These are phyloP conservation scores for Fragosphaeria purpurea DNA, from an alignment of 2,329 filamentous ascomycete species.

Conservation along the genomic window DNA sequence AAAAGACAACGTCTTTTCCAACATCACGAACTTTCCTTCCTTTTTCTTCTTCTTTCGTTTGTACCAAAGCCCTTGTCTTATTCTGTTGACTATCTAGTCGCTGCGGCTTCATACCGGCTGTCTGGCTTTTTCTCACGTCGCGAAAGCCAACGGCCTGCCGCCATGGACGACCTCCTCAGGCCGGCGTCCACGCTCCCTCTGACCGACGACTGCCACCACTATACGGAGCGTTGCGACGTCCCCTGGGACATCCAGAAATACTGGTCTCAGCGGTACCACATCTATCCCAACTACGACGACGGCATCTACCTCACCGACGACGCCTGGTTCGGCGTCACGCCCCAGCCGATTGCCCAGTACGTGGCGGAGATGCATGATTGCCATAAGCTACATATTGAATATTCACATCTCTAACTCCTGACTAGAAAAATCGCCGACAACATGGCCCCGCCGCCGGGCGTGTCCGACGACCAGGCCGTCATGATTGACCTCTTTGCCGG, in stretches of 20 bases:
- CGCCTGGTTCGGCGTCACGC: slow-evolving; percentile 95
- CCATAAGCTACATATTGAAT: no score
- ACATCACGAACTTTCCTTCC: no score
- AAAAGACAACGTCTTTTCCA: no score
- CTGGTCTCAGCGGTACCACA: slow-evolving; percentile 77
- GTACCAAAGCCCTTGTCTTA: no score
- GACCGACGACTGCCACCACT: slow-evolving; percentile 64
- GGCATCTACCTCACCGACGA: slow-evolving; percentile 86
- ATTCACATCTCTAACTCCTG: no score
- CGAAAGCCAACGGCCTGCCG: no score
- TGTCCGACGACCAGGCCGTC: slow-evolving; percentile 34
- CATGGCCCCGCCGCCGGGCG: slow-evolving; percentile 44
- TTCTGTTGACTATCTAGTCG: no score
- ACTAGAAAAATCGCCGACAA: slow-evolving; percentile 64
- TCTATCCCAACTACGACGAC: slow-evolving; percentile 80
- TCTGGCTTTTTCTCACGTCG: no score
- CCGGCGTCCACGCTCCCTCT: slow-evolving; percentile 38
- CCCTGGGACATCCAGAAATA: slow-evolving; percentile 88
- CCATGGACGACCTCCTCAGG: neutral
- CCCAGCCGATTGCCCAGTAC: slow-evolving; percentile 79
- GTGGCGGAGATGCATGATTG: slow-evolving; percentile 15
- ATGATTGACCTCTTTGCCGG: slow-evolving; percentile 87
- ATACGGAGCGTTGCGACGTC: slow-evolving; percentile 58
- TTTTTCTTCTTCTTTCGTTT: no score
- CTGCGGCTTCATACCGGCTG: no score